These are phyloP conservation scores for Ceratobasidium sp. DNA, from an alignment of 1,284 basidiomycete genomes.

Conservation along the genomic window DNA sequence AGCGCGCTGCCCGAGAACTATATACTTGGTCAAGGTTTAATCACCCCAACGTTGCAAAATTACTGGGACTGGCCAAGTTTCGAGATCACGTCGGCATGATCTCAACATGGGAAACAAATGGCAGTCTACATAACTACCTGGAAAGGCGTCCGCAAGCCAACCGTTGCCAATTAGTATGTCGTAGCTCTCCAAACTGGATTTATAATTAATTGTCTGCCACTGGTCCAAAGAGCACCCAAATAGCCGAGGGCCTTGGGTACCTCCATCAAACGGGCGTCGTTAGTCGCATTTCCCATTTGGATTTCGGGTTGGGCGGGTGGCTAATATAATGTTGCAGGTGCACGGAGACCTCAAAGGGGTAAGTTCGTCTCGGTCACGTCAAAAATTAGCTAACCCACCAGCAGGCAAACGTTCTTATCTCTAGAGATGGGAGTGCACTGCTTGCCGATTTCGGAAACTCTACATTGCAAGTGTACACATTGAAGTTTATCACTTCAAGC, in stretches of 20 bases:
- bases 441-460: conserved; percentile 37
- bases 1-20: conserved; percentile 29
- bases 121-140: conserved; percentile 5
- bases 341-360: conserved; percentile 40
- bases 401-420: conserved; percentile 32
- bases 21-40: conserved; percentile 34
- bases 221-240: not conserved
- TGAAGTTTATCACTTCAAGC: conserved; percentile 1
- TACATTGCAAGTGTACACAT: not conserved
- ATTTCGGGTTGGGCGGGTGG: not conserved
- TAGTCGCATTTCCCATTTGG: not conserved
- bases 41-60: conserved; percentile 4
- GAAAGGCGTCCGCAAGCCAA: not conserved
- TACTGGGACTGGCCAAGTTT: conserved; percentile 3
- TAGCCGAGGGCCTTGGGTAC: not conserved
- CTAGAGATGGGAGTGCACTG: not conserved
- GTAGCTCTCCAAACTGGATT: too few species aligned
- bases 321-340: not conserved
- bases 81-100: conserved; percentile 28
- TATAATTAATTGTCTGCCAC: too few species aligned
- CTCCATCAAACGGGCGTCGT: not conserved
- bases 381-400: not conserved
- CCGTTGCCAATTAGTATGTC: not conserved
- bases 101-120: conserved; percentile 1
- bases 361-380: not conserved